Evolutionary conservation across 441 rosid species (phyloP).

Genomic region (Aleurites moluccanus): DNA sequence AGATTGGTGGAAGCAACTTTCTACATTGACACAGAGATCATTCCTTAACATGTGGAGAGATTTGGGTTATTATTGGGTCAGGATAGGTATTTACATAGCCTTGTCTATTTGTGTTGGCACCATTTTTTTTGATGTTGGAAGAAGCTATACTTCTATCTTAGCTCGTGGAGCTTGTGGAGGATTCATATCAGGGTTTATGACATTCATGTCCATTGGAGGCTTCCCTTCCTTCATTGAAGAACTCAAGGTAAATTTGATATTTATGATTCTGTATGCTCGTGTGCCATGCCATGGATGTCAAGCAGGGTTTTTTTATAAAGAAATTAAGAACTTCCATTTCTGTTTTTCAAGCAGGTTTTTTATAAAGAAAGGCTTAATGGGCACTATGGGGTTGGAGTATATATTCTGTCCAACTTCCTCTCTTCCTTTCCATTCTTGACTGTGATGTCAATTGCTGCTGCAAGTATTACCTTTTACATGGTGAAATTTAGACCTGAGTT

Average conservation of each 20-base stretch:
- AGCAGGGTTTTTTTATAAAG: neutral
- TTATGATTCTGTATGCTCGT: no score
- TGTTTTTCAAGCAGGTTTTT: slow-evolving; percentile 56
- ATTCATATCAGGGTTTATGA: slow-evolving; percentile 88
- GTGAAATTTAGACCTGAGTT: slow-evolving; percentile 68
- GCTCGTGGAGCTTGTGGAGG: slow-evolving; percentile 80
- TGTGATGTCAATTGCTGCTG: slow-evolving; percentile 44
- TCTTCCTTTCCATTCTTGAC: slow-evolving; percentile 80
- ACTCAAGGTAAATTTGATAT: slow-evolving; percentile 57
- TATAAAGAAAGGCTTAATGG: slow-evolving; percentile 68
- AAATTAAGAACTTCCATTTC: no score
- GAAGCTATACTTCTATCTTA: slow-evolving; percentile 48
- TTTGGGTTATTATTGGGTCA: slow-evolving; percentile 81
- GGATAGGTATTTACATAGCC: slow-evolving; percentile 60
- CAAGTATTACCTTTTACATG: slow-evolving; percentile 62
- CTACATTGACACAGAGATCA: slow-evolving; percentile 66
- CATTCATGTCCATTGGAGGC: slow-evolving; percentile 95
- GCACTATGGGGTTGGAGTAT: slow-evolving; percentile 76
- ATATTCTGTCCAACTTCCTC: slow-evolving; percentile 64
- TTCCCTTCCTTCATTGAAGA: slow-evolving; percentile 95
- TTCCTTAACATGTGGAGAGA: slow-evolving; percentile 81
- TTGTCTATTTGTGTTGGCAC: slow-evolving; percentile 71
- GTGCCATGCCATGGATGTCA: no score
- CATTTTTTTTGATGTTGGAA: slow-evolving; percentile 63
- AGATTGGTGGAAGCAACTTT: slow-evolving; percentile 38